Evolutionary conservation across 306 rosid genomes (phyloP).

Genomic region (Acmispon strigosus): DNA sequence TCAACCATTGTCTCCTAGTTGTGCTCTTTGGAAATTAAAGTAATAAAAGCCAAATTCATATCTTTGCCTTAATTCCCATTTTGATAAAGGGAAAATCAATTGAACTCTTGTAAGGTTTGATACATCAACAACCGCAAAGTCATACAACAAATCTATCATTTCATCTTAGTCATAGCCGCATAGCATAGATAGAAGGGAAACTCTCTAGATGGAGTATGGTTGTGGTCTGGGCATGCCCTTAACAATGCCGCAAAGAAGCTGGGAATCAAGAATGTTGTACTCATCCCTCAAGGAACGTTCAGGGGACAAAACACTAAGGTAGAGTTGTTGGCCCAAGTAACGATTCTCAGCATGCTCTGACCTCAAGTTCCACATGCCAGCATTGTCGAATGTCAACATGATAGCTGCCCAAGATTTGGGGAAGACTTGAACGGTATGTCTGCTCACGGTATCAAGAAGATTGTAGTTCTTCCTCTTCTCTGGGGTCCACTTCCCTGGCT

Average conservation of each 20-base stretch:
- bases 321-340: constrained; percentile 66
- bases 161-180: no score
- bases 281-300: constrained; percentile 48
- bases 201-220: constrained; percentile 18
- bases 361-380: constrained; percentile 76
- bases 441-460: constrained; percentile 71
- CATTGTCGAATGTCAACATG: constrained; percentile 54
- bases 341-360: constrained; percentile 48
- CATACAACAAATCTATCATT: no score
- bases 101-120: not conserved
- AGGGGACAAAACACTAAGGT: constrained; percentile 36
- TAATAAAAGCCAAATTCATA: no score
- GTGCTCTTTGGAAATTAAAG: no score
- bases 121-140: not conserved
- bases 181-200: no score
- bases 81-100: not conserved
- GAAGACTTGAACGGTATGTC: constrained; percentile 71
- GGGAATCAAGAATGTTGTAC: constrained; percentile 46
- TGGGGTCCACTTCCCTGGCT: constrained; percentile 74
- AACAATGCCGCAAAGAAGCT: constrained; percentile 47
- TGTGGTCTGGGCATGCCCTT: constrained; percentile 43
- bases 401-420: constrained; percentile 73
- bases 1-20: no score
- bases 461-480: constrained; percentile 56
- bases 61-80: no score